Base-by-base conservation (phyloP, 805 yeast genomes). In the Candida rishiriensis region DNA sequence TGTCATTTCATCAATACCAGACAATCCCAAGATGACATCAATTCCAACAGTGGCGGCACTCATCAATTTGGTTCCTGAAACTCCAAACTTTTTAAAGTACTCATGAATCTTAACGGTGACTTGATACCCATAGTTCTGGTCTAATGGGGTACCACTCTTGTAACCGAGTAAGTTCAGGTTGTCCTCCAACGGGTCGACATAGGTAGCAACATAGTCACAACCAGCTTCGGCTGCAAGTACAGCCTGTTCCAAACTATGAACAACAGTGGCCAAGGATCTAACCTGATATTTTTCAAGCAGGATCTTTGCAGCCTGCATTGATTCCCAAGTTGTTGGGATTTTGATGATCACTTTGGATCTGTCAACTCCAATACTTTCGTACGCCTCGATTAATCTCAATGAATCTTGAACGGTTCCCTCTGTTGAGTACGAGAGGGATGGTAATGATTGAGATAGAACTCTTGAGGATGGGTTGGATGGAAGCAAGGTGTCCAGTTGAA, bases 201-300 rank as follows among this genome's bases (percentile, higher is more conserved):
- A 64, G 8, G 69, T 58, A 3, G 66, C 55, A 39, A 64, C 56
- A 15, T 53, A 56, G 11, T 38, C 47, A 42, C 67, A 63, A 6
- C 61, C 60, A n/a, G 63, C 65, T 40, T 64, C 67, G 16, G 66
- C 65, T 13, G 69, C 65, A 13, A 60, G 42, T 17, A 64, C 52
- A 10, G 63, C 69, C 46, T 64, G 69, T 30, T 53, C 63, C 13
- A 63, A 43, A 11, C 63, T 51, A 42, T 61, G 66, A 12, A 61
- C 60, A 44, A 64, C 65, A 1, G 69, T 64, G 3, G 66, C 69
- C n/a, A 64, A 48, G 21, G 58, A 54, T n/a, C 52, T 39, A 34
- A 64, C 52, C 7, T 54, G 52, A 12, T 59, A 41, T 18, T 42
- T 36, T 3, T 41, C 39, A 40, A 33, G 17, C 36, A 64, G 51